A percentile compares a stretch with the other conserved stretches of the same genome.
Conservation (phyloP, 129 eudicot species). For the Mikania micrantha region DNA sequence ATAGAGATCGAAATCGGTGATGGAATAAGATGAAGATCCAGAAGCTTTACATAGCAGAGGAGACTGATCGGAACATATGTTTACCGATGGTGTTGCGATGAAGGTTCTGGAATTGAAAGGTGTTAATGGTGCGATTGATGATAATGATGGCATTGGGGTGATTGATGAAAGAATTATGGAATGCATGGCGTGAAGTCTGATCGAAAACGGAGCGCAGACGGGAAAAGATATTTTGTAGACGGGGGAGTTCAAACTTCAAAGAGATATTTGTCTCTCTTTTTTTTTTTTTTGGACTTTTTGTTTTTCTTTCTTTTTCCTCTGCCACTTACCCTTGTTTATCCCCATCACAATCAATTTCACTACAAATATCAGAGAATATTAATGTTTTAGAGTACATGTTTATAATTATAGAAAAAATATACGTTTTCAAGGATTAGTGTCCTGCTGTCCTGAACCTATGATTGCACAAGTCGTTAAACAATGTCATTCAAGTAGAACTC, state of each 20-base stretch:
- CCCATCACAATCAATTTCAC: background rate
- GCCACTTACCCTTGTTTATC: conserved; percentile 28
- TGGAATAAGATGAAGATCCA: conserved; percentile 32
- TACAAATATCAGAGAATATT: background rate
- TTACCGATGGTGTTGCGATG: conserved; percentile 5
- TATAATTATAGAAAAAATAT: no score
- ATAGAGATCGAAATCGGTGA: conserved; percentile 64
- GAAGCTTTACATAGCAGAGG: conserved; percentile 38
- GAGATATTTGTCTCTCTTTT: background rate
- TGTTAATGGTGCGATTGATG: conserved; percentile 10
- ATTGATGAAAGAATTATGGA: conserved; percentile 20
- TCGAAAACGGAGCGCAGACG: background rate
- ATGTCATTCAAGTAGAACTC: no score
- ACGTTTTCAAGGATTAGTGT: no score
- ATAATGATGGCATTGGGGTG: conserved; percentile 26
- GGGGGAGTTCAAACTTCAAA: background rate
- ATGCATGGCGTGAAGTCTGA: conserved; percentile 27
- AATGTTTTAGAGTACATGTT: no score
- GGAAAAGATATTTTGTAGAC: conserved; percentile 6
- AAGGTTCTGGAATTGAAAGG: conserved; percentile 20
- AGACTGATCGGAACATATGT: background rate
- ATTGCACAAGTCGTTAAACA: no score
- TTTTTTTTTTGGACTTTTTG: conserved; percentile 7
- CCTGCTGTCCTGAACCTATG: no score
- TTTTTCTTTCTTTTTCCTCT: conserved; percentile 5